phyloP scores from a whole-genome alignment of 352 stramenopile genomes.

The Globisporangium takayamanum region DNA sequence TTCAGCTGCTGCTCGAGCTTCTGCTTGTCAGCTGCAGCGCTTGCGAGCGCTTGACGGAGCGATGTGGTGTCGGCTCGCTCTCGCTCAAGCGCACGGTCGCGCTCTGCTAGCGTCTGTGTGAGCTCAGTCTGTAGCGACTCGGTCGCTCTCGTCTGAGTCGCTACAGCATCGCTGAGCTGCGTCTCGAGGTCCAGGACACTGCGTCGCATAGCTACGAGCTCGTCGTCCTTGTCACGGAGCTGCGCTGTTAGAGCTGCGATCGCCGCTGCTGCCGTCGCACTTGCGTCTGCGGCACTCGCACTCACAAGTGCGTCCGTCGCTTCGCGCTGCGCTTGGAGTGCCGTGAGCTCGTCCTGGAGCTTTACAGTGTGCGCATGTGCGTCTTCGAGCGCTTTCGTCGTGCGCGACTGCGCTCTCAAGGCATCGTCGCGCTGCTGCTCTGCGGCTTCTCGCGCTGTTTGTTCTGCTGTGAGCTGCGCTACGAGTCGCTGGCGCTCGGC shows the following conservation, averaged over 20 bases:
- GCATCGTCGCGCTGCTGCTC: constrained; percentile 13
- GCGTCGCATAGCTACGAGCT: constrained; percentile 1
- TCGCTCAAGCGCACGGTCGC: constrained; percentile 21
- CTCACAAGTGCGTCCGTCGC: constrained; percentile 13
- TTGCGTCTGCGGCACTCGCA: constrained; percentile 13
- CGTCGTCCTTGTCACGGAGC: constrained; percentile 8
- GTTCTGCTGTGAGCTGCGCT: constrained; percentile 3
- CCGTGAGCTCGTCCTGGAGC: constrained; percentile 29
- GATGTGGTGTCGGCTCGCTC: constrained; percentile 10
- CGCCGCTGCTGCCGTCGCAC: constrained; percentile 16
- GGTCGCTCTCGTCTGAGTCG: background rate
- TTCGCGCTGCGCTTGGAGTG: constrained; percentile 16
- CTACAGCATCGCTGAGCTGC: background rate
- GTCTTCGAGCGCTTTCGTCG: constrained; percentile 24
- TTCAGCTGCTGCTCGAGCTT: constrained; percentile 24
- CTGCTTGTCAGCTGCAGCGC: background rate
- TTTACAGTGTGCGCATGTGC: constrained; percentile 18
- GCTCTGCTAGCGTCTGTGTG: constrained; percentile 9
- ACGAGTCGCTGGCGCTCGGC: constrained; percentile 17
- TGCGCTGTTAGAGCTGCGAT: constrained; percentile 11
- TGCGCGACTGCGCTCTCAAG: background rate
- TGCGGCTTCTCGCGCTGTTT: background rate
- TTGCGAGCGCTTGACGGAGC: constrained; percentile 21
- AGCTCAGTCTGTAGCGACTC: constrained; percentile 15
- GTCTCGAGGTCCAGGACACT: constrained; percentile 2